phyloP scores from a whole-genome alignment of 305 asterid genomes.

The Fraxinus velutina region DNA sequence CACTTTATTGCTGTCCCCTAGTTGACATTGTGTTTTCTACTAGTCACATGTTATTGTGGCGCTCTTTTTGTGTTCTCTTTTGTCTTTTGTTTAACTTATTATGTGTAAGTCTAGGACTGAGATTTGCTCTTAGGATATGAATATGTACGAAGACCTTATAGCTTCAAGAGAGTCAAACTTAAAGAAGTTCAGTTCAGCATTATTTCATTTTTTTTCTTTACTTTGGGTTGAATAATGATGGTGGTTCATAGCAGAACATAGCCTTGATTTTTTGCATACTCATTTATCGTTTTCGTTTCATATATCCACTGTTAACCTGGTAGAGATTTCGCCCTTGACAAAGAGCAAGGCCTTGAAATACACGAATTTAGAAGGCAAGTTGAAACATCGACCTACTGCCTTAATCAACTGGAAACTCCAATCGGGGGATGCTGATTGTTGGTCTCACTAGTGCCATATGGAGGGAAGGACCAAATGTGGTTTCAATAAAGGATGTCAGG shows the following conservation, averaged over 20 bases:
- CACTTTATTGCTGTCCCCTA: neutral
- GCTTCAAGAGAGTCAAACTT: neutral
- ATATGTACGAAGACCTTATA: neutral
- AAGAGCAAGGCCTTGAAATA: neutral
- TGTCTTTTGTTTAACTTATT: neutral
- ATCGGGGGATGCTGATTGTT: neutral
- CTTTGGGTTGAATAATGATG: neutral
- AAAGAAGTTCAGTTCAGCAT: neutral
- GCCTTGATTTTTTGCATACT: neutral
- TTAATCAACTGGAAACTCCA: neutral
- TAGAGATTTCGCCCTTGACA: neutral
- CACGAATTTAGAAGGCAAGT: neutral
- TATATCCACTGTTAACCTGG: neutral
- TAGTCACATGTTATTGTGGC: neutral
- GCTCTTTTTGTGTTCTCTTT: neutral
- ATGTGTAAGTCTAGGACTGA: neutral
- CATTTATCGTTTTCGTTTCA: neutral
- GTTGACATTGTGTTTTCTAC: neutral
- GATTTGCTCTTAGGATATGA: neutral
- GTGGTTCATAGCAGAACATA: neutral
- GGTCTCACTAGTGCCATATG: neutral
- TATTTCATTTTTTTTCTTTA: neutral
- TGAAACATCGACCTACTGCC: neutral
- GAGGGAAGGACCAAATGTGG: neutral
- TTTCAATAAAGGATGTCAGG: neutral